phyloP scores from a whole-genome alignment of 2,329 filamentous ascomycete genomes.

The Paramyrothecium sp. region DNA sequence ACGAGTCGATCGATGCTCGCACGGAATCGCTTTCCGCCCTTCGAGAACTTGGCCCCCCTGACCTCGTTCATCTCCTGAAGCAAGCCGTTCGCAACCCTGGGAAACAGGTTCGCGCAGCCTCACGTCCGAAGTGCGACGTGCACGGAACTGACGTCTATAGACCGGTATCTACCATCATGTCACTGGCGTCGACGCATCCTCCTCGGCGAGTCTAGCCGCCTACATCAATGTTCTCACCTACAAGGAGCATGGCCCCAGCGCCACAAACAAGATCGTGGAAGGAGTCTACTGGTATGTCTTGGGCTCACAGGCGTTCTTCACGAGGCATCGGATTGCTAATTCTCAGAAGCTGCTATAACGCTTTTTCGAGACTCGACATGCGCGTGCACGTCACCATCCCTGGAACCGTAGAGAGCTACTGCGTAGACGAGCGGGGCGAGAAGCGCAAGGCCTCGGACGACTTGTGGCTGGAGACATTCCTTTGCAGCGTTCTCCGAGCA shows the following conservation, averaged over 20 bases:
- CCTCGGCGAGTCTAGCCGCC: constrained; percentile 91
- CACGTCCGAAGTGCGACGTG: not conserved
- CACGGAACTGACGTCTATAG: constrained; percentile 41
- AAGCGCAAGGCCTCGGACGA: constrained; percentile 91
- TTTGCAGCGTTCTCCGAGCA: constrained; percentile 89
- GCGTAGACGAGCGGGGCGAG: constrained; percentile 93
- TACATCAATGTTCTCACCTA: constrained; percentile 99
- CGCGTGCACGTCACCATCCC: constrained; percentile 97
- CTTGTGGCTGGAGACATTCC: constrained; percentile 94
- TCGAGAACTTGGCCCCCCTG: constrained; percentile 91
- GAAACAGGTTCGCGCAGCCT: constrained; percentile 45
- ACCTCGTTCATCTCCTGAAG: constrained; percentile 93
- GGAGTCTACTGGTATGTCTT: constrained; percentile 81
- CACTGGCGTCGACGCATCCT: constrained; percentile 94
- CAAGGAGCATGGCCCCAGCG: constrained; percentile 73
- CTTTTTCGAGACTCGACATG: constrained; percentile 97
- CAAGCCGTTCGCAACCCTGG: constrained; percentile 55
- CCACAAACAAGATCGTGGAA: constrained; percentile 80
- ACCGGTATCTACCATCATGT: constrained; percentile 97
- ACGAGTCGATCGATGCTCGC: constrained; percentile 88
- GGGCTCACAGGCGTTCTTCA: not conserved
- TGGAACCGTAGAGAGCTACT: constrained; percentile 94
- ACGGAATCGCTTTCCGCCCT: constrained; percentile 84
- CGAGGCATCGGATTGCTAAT: constrained; percentile 11
- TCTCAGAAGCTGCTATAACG: constrained; percentile 81